These are phyloP conservation scores for Cercophora sp. DNA, from an alignment of 495 filamentous ascomycete genomes.

Conservation along the genomic window DNA sequence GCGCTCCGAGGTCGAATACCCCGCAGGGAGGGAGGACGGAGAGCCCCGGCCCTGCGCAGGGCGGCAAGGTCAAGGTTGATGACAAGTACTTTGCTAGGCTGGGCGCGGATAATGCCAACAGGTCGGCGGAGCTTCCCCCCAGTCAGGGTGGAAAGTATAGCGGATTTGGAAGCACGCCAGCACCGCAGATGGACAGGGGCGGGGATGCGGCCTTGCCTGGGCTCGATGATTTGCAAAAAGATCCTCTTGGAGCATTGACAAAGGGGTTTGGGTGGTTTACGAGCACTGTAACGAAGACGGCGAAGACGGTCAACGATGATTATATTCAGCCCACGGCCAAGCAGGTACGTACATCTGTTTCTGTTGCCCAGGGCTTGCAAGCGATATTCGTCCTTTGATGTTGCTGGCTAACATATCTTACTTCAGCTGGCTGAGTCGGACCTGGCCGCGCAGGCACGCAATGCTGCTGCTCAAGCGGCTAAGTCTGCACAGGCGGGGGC, in stretches of 20 bases:
- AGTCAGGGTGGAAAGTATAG: conserved; percentile 87
- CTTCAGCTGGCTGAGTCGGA: conserved; percentile 78
- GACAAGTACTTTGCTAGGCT: conserved; percentile 87
- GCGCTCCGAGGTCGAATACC: conserved; percentile 32
- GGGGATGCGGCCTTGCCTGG: conserved; percentile 50
- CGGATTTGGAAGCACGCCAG: conserved; percentile 78
- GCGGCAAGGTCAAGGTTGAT: conserved; percentile 55
- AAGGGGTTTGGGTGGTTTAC: conserved; percentile 96
- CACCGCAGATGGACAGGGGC: conserved; percentile 37
- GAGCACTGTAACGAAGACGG: conserved; percentile 76
- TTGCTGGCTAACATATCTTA: neutral
- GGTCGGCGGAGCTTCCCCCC: conserved; percentile 70
- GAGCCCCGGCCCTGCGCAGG: conserved; percentile 51
- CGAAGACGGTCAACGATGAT: conserved; percentile 81
- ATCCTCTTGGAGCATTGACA: conserved; percentile 80
- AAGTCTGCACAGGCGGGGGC: conserved; percentile 57
- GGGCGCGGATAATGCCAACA: conserved; percentile 72
- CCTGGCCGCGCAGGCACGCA: conserved; percentile 73
- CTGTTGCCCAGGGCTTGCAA: too few species aligned
- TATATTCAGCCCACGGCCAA: conserved; percentile 89
- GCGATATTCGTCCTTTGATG: too few species aligned
- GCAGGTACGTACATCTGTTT: conserved; percentile 69
- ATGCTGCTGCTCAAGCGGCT: conserved; percentile 63
- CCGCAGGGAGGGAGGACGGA: conserved; percentile 42
- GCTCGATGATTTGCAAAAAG: conserved; percentile 81